These are phyloP conservation scores for Nannizzia gypsea DNA, from an alignment of 2,329 filamentous ascomycete species.

Conservation along the genomic window DNA sequence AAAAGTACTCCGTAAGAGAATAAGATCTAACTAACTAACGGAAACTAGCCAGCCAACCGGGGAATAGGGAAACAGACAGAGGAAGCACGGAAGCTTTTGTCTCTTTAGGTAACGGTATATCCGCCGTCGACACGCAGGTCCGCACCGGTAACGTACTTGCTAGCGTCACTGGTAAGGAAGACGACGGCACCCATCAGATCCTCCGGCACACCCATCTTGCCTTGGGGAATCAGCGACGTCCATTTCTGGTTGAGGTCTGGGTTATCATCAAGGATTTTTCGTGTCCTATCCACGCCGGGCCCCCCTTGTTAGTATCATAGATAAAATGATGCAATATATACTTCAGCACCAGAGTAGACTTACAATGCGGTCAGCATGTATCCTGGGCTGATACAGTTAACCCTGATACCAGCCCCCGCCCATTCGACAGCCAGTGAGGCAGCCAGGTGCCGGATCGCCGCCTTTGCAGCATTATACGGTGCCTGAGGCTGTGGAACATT, in stretches of 20 bases:
- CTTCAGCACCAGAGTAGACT: conserved; percentile 30
- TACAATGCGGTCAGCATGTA: conserved; percentile 94
- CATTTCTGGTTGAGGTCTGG: conserved; percentile 81
- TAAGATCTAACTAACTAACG: neutral
- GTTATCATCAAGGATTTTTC: conserved; percentile 90
- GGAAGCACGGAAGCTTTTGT: neutral
- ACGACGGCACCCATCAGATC: conserved; percentile 90
- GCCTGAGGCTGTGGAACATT: conserved; percentile 91
- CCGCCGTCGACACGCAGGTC: conserved; percentile 76
- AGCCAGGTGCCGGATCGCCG: conserved; percentile 78
- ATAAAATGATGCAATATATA: neutral
- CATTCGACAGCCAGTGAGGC: conserved; percentile 86
- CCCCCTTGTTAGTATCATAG: conserved; percentile 1
- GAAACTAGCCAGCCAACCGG: neutral
- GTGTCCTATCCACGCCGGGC: conserved; percentile 47
- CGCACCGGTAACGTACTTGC: conserved; percentile 60
- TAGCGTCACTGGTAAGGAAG: conserved; percentile 71
- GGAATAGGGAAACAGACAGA: neutral
- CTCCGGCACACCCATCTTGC: conserved; percentile 83
- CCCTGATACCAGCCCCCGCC: conserved; percentile 74
- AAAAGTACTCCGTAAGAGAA: neutral
- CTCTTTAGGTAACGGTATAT: conserved; percentile 62
- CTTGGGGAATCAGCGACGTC: conserved; percentile 83
- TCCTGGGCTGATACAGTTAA: conserved; percentile 89
- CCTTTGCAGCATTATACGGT: conserved; percentile 88